Percentiles rank a stretch among this genome's conserved stretches.
Conservation (phyloP, 2,329 filamentous ascomycete species). For the Trichoderma harzianum region DNA sequence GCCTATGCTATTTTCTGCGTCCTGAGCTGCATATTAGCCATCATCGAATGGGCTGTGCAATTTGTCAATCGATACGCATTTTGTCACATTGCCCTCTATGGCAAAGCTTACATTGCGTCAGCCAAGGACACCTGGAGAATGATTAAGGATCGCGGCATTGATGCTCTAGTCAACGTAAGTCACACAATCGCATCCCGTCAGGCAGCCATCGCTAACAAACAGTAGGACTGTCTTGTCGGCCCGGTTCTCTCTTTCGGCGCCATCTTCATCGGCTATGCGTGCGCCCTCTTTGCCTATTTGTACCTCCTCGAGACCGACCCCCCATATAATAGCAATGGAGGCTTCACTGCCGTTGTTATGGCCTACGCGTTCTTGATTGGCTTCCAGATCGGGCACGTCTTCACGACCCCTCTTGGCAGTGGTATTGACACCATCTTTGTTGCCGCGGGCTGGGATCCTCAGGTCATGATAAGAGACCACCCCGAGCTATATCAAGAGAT, state of each 20-base stretch:
- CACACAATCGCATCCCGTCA: accelerated
- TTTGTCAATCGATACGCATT: conserved; percentile 93
- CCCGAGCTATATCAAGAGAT: conserved; percentile 77
- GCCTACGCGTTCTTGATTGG: conserved; percentile 88
- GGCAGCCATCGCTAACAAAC: conserved; percentile 19
- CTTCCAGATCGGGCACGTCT: conserved; percentile 83
- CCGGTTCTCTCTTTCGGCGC: conserved; percentile 74
- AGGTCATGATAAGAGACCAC: conserved; percentile 76
- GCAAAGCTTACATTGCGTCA: conserved; percentile 79
- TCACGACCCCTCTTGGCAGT: conserved; percentile 81
- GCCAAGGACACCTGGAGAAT: conserved; percentile 88
- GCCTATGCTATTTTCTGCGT: conserved; percentile 67
- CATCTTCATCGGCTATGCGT: conserved; percentile 79
- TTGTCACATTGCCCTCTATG: conserved; percentile 88
- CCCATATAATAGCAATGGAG: conserved; percentile 65
- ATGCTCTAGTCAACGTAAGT: conserved; percentile 73
- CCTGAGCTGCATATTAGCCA: conserved; percentile 69
- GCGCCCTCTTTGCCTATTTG: conserved; percentile 78
- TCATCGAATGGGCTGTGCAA: conserved; percentile 81
- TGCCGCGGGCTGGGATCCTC: conserved; percentile 64
- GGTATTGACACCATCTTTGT: conserved; percentile 94
- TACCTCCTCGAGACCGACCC: conserved; percentile 82
- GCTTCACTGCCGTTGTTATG: conserved; percentile 73
- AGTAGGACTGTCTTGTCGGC: conserved; percentile 70
- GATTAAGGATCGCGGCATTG: conserved; percentile 89